These are phyloP conservation scores for Colletotrichum costaricense DNA, from an alignment of 2,329 filamentous ascomycete species.

Conservation along the genomic window DNA sequence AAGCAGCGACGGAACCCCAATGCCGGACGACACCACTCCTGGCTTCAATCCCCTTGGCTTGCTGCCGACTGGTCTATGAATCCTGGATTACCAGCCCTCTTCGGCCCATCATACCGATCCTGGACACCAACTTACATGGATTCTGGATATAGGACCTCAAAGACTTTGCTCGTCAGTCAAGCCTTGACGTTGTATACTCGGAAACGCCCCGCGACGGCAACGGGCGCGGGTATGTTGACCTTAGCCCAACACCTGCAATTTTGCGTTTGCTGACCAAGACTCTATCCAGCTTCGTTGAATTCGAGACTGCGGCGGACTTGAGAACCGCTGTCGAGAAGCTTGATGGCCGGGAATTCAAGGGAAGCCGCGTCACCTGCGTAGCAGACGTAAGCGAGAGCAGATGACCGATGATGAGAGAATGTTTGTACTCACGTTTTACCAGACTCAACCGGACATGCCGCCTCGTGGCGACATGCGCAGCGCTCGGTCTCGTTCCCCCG, in stretches of 20 bases:
- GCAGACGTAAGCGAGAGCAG: slow-evolving; percentile 77
- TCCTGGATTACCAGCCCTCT: slow-evolving; percentile 24
- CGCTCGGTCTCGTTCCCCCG: slow-evolving; percentile 83
- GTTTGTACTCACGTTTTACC: slow-evolving; percentile 27
- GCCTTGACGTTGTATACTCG: slow-evolving; percentile 97
- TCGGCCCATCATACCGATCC: slow-evolving; percentile 32
- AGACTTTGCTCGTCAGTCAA: slow-evolving; percentile 98
- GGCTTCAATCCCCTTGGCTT: neutral
- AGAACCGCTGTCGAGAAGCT: slow-evolving; percentile 95
- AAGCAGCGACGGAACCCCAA: slow-evolving; percentile 23
- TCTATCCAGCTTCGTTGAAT: slow-evolving; percentile 87
- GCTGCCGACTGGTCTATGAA: slow-evolving; percentile 19
- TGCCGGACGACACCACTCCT: slow-evolving; percentile 25
- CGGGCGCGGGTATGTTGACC: slow-evolving; percentile 81
- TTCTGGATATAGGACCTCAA: slow-evolving; percentile 94
- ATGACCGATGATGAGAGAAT: neutral
- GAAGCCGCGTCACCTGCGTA: slow-evolving; percentile 84
- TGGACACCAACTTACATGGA: slow-evolving; percentile 78
- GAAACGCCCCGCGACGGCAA: slow-evolving; percentile 94
- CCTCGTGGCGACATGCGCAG: slow-evolving; percentile 73
- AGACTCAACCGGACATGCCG: slow-evolving; percentile 85
- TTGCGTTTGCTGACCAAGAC: neutral
- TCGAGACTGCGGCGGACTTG: slow-evolving; percentile 91
- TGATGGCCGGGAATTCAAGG: slow-evolving; percentile 93
- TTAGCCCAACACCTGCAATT: neutral